Evolutionary conservation across 2,329 filamentous ascomycete genomes (phyloP), one percentile per base, ranked within the genome.

Genomic region (Botrytis elliptica): DNA sequence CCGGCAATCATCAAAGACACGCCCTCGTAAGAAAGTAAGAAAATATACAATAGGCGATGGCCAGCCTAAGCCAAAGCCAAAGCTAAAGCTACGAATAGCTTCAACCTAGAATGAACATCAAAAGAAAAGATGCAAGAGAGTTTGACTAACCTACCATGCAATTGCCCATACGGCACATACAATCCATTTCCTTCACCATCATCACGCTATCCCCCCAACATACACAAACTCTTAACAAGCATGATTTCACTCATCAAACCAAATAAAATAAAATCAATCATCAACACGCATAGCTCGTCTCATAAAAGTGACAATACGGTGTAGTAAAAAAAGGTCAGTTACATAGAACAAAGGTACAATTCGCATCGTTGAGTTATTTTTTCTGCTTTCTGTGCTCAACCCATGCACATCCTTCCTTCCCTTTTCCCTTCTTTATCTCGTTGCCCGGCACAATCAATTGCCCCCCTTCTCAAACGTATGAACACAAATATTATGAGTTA

Each of bases 301-400:
- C 16, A 33, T 64, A 14, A 64, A 64, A 64, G 57, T 52, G 42
- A n/a, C 69, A 67, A 72, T 68, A 40, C 62, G 67, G 44, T 46
- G 67, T 60, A 68, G 62, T 68, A 49, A 68, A 72, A 72, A 72
- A 60, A 69, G 71, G 63, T 68, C 63, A 68, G 70, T 68, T 72
- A 72, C 70, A 72, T 66, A 57, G 71, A 72, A 72, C 70, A 72
- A 72, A 72, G 71, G 71, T 72, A 72, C 71, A 72, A 68, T 68
- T 72, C 71, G 71, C 71, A 72, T 72, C 63, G 55, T 57, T 72
- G 49, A 68, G 64, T 68, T 72, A 68, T 72, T 72, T 66, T 66
- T 66, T 66, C 46, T 67, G 52, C 49, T 67, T 57, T 72, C 71
- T 59, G 71, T 49, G 63, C 63, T 57, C 62, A 72, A 72, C 62